phyloP scores from a whole-genome alignment of 768 basidiomycete species.

The Pleurotus eryngii region DNA sequence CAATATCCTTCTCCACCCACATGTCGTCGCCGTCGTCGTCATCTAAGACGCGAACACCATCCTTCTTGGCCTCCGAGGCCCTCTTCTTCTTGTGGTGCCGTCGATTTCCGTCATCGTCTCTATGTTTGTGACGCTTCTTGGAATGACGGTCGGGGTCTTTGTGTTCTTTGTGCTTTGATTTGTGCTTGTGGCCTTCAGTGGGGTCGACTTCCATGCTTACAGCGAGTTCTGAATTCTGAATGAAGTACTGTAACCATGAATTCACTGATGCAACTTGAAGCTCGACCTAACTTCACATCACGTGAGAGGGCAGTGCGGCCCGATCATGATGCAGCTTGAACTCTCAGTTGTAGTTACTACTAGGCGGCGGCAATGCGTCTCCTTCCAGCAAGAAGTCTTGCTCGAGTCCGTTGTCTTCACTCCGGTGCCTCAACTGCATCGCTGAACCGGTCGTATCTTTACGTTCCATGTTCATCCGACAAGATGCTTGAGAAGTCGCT shows the following conservation, averaged over 20 bases:
- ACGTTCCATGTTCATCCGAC: conserved; percentile 79
- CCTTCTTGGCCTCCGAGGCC: not conserved
- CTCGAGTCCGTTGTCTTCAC: not conserved
- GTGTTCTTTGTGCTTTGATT: not conserved
- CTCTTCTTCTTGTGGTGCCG: conserved; percentile 3
- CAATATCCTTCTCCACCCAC: conserved; percentile 89
- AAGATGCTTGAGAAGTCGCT: conserved; percentile 82
- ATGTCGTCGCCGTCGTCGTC: conserved; percentile 71
- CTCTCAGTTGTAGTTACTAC: too few species aligned
- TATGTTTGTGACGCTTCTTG: conserved; percentile 1
- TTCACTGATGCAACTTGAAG: too few species aligned
- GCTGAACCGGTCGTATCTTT: conserved; percentile 57
- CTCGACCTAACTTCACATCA: too few species aligned
- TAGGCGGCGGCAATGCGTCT: too few species aligned
- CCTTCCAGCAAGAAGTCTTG: too few species aligned
- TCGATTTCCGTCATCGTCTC: not conserved
- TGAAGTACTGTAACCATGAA: too few species aligned
- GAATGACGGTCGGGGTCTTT: not conserved
- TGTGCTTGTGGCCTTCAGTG: too few species aligned
- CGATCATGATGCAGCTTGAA: too few species aligned
- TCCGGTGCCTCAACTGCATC: not conserved
- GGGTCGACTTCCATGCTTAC: not conserved
- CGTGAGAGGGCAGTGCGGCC: too few species aligned
- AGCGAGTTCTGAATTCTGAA: too few species aligned
- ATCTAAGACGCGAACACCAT: conserved; percentile 50